phyloP scores from a whole-genome alignment of 805 yeast genomes.

The Candida sonorensis region DNA sequence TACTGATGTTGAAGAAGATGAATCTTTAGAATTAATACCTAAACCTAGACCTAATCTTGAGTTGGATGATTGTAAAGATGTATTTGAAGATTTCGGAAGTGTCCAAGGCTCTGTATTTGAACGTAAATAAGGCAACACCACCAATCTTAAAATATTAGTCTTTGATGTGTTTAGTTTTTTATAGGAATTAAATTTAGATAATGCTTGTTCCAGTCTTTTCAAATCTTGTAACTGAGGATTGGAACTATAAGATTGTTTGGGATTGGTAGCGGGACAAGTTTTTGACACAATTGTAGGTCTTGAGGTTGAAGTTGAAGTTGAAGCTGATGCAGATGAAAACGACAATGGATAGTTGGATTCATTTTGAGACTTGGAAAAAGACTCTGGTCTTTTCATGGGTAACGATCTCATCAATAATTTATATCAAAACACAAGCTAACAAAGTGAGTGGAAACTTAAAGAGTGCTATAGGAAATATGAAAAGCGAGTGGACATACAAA shows the following conservation, averaged over 20 bases:
- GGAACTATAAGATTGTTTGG: neutral
- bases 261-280: too few relatives aligned
- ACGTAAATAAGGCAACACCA: slow-evolving; percentile 39
- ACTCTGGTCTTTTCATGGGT: too few relatives aligned
- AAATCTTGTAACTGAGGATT: slow-evolving; percentile 15
- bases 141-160: slow-evolving; percentile 41
- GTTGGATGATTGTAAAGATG: neutral
- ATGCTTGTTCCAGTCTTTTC: slow-evolving; percentile 37
- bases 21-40: neutral
- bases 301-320: neutral
- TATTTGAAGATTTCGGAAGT: slow-evolving; percentile 4
- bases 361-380: too few relatives aligned
- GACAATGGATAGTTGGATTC: too few relatives aligned
- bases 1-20: neutral
- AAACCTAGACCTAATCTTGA: too few relatives aligned
- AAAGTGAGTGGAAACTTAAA: too few relatives aligned
- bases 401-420: too few relatives aligned
- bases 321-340: slow-evolving; percentile 6
- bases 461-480: too few relatives aligned
- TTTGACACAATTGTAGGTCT: slow-evolving; percentile 1
- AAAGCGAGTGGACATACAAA: too few relatives aligned
- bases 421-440: too few relatives aligned
- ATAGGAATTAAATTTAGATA: slow-evolving; percentile 35
- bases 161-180: slow-evolving; percentile 32
- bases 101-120: slow-evolving; percentile 9